Percentiles rank a stretch among this genome's conserved stretches.
Conservation (phyloP, 768 basidiomycete genomes). For the Boletus rufocinnamomeus region DNA sequence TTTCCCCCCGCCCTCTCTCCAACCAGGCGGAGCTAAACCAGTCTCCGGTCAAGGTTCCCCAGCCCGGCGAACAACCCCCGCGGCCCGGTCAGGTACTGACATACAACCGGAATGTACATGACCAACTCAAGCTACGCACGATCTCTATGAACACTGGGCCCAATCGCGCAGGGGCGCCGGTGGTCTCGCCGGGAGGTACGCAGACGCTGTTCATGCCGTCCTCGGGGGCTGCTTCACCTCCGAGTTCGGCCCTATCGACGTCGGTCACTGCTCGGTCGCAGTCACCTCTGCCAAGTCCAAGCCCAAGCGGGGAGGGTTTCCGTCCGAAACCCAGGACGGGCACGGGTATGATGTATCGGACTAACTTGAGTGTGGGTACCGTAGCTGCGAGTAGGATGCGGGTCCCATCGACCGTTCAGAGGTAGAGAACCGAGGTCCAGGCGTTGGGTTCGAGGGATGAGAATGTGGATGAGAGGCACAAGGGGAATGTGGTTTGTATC, state of each 20-base stretch:
- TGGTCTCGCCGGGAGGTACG: constrained; percentile 22
- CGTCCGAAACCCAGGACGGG: constrained; percentile 61
- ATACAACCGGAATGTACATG: constrained; percentile 38
- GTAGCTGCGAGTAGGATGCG: constrained; percentile 42
- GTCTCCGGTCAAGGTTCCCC: constrained; percentile 10
- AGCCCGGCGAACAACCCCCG: constrained; percentile 28
- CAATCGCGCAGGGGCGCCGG: constrained; percentile 7
- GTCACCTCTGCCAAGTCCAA: constrained; percentile 23
- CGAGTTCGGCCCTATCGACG: constrained; percentile 13
- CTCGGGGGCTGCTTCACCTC: constrained; percentile 1
- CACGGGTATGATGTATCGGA: constrained; percentile 69
- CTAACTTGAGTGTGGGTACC: constrained; percentile 24
- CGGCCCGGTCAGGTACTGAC: constrained; percentile 30
- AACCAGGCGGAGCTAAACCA: constrained; percentile 17
- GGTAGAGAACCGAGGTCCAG: constrained; percentile 11
- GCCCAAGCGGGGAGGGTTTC: constrained; percentile 17
- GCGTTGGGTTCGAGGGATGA: constrained; percentile 1
- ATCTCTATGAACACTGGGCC: constrained; percentile 15
- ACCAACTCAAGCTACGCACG: constrained; percentile 32
- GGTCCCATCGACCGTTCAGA: constrained; percentile 30
- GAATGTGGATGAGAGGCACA: constrained; percentile 4
- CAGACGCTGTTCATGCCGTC: constrained; percentile 25
- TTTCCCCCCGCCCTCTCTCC: not conserved
- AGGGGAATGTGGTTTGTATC: not conserved
- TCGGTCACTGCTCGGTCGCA: constrained; percentile 20